These are phyloP conservation scores for Diversispora epigaea DNA, from an alignment of 192 early-diverging fungal species.

Conservation along the genomic window DNA sequence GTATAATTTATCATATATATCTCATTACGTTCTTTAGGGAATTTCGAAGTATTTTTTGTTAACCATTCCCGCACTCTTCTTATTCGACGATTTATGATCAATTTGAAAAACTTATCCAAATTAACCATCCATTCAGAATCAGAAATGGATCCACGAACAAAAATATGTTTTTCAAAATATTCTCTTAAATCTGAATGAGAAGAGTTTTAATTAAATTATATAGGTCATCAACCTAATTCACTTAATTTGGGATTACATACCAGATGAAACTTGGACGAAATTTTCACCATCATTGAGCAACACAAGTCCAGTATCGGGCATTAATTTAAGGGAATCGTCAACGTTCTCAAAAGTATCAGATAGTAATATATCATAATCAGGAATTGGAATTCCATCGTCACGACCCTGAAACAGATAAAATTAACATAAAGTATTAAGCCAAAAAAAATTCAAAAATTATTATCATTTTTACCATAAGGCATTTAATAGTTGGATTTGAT, in stretches of 20 bases:
- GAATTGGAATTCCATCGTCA: constrained; percentile 15
- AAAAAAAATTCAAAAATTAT: background rate
- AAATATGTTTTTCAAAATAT: constrained; percentile 25
- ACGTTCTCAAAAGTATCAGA: constrained; percentile 14
- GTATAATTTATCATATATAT: constrained; percentile 14
- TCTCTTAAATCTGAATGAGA: constrained; percentile 5
- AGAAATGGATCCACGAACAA: background rate
- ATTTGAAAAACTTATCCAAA: constrained; percentile 21
- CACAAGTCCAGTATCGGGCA: constrained; percentile 19
- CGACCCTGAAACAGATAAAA: background rate
- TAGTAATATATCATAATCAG: constrained; percentile 17
- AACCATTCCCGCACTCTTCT: constrained; percentile 31
- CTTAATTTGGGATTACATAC: background rate
- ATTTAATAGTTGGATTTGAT: background rate
- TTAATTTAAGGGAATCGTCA: constrained; percentile 7
- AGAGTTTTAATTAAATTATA: background rate
- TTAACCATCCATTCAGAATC: constrained; percentile 25
- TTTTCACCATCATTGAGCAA: background rate
- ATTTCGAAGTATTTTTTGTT: constrained; percentile 3
- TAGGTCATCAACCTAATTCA: too few relatives aligned
- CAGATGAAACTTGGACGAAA: constrained; percentile 23
- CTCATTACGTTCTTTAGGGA: constrained; percentile 25
- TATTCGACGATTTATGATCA: constrained; percentile 18
- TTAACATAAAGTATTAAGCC: background rate
- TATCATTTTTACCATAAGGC: constrained; percentile 1